Evolutionary conservation across 306 rosid genomes (phyloP).

Genomic region (Quercus agrifolia): DNA sequence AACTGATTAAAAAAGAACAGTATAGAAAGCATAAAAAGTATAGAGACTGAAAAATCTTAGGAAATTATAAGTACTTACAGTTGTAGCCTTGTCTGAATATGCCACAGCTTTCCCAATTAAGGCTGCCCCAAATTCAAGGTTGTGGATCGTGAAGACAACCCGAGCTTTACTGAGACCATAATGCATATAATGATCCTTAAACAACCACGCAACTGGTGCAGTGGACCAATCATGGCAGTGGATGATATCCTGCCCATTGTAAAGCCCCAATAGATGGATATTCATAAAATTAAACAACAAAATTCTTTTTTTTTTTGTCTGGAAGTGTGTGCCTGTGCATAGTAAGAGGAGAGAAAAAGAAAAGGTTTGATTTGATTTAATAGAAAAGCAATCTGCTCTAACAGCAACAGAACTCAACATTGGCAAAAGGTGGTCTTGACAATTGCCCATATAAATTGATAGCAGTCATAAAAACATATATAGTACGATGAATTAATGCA

Average conservation of each 20-base stretch:
- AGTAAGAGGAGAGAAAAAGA: too few relatives aligned
- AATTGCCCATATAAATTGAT: not conserved
- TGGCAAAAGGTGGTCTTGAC: not conserved
- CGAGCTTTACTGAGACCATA: slow-evolving; percentile 84
- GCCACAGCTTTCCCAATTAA: slow-evolving; percentile 72
- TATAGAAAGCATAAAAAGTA: not conserved
- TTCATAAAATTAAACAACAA: slow-evolving; percentile 1
- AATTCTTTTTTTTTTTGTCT: not conserved
- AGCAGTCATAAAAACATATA: not conserved
- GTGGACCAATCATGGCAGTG: slow-evolving; percentile 99
- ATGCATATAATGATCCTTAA: slow-evolving; percentile 72
- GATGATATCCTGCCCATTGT: slow-evolving; percentile 75
- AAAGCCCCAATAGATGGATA: slow-evolving; percentile 29
- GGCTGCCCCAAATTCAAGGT: slow-evolving; percentile 88
- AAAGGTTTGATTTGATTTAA: not conserved
- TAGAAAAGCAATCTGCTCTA: not conserved
- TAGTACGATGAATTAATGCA: not conserved
- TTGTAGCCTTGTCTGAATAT: slow-evolving; percentile 78
- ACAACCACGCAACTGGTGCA: slow-evolving; percentile 97
- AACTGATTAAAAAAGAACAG: not conserved
- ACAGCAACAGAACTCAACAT: not conserved
- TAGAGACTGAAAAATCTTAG: not conserved
- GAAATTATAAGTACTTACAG: slow-evolving; percentile 54
- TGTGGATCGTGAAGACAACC: slow-evolving; percentile 90
- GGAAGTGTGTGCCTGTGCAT: not conserved